phyloP scores from a whole-genome alignment of 2,329 filamentous ascomycete species.

The Alternaria incomplexa region DNA sequence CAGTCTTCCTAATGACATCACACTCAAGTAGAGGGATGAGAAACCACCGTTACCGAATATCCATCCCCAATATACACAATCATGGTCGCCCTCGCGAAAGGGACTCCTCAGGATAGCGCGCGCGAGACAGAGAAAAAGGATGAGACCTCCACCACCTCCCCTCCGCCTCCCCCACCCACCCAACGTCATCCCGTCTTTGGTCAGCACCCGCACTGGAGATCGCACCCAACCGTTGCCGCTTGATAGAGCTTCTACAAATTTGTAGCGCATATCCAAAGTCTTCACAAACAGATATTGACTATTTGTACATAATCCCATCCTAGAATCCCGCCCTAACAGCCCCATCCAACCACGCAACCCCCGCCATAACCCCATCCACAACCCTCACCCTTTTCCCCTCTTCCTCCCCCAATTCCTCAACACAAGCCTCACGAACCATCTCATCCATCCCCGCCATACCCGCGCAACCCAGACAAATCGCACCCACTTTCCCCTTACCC shows the following conservation, averaged over 20 bases:
- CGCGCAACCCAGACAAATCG: conserved; percentile 84
- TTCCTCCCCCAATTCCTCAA: conserved; percentile 67
- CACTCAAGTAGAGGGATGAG: no score
- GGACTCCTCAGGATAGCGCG: no score
- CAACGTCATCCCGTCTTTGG: not conserved
- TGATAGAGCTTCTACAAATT: fast-evolving
- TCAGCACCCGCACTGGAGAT: not conserved
- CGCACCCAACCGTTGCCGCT: not conserved
- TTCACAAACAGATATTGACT: not conserved
- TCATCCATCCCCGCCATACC: conserved; percentile 88
- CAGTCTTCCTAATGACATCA: no score
- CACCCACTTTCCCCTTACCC: conserved; percentile 61
- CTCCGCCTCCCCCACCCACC: no score
- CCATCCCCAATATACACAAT: no score
- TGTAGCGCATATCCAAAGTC: not conserved
- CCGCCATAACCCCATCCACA: conserved; percentile 80
- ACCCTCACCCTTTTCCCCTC: conserved; percentile 68
- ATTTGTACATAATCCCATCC: fast-evolving
- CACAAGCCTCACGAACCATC: conserved; percentile 73
- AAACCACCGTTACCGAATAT: no score
- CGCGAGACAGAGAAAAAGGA: no score
- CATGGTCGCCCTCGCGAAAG: no score
- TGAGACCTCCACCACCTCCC: no score
- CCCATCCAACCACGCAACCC: conserved; percentile 67
- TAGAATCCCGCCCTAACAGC: conserved; percentile 47